These are phyloP conservation scores for Fusarium sp. DNA, from an alignment of 2,329 filamentous ascomycete species.

Conservation along the genomic window DNA sequence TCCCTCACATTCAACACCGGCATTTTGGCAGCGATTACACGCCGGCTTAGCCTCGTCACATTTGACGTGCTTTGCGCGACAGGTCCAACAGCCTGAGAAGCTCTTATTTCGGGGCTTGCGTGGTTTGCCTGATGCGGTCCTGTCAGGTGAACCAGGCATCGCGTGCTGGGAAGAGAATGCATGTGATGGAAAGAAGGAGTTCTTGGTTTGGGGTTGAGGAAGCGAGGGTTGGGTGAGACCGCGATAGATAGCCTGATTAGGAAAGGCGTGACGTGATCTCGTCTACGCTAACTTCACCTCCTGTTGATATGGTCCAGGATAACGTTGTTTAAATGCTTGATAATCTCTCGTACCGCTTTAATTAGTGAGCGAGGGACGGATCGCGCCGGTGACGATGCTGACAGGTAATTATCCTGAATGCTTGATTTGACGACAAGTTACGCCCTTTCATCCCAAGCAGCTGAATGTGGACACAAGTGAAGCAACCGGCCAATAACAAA, in stretches of 20 bases:
- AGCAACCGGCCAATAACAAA: background rate
- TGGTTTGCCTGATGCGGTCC: slow-evolving; percentile 25
- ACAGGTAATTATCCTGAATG: background rate
- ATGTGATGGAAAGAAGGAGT: background rate
- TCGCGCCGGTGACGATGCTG: background rate
- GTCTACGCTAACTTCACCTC: background rate
- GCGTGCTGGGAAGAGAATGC: background rate
- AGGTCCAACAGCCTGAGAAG: slow-evolving; percentile 45
- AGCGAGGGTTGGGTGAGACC: slow-evolving; percentile 9
- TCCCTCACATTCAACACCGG: slow-evolving; percentile 36
- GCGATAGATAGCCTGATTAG: background rate
- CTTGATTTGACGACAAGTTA: background rate
- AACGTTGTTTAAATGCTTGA: background rate
- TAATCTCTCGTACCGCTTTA: background rate
- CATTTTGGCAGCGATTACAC: slow-evolving; percentile 37
- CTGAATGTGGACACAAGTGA: background rate
- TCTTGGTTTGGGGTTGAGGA: background rate
- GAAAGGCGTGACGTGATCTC: background rate
- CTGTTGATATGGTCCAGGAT: too few species aligned
- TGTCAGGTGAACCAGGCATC: slow-evolving; percentile 23
- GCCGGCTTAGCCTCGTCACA: slow-evolving; percentile 37
- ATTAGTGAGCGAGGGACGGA: background rate
- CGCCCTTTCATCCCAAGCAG: background rate
- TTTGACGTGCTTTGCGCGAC: slow-evolving; percentile 43
- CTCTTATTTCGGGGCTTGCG: slow-evolving; percentile 43